Base-by-base conservation (phyloP, 345 rosid species). In the Carallia brachiata region DNA sequence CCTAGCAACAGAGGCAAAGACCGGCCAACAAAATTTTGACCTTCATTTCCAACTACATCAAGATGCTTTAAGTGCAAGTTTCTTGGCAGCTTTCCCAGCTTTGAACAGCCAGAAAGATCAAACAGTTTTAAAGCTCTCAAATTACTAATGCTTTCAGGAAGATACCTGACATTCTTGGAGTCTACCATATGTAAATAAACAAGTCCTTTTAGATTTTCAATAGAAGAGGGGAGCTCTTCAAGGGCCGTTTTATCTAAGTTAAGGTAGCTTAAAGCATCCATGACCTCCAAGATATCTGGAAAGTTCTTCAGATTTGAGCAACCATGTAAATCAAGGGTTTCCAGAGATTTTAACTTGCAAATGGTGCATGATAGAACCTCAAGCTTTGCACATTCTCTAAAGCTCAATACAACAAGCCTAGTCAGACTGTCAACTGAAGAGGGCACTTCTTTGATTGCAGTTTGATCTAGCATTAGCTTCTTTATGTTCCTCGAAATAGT, bases 51-150 rank as follows among this genome's bases (percentile, higher is more conserved):
- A 32, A 32, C 34, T 32, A 23, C 23, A 32, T 1, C 4, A 32
- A 32, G 34, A 32, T 1, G 2, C 34, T 32, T 32, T 4, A 4
- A 4, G 4, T 32, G 4, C 34, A 32, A 32, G 34, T 32, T 32
- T 1, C 34, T 32, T 30, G 80, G 86, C 56, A 83, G 77, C 75
- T 53, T 70, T 54, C 64, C 75, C 36, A 83, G 80, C 48, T 59
- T 37, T 36, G 52, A 76, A 69, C 84, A 80, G 17, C 65, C 34
- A 2, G 2, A 66, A 60, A 83, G 52, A 31, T 13, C 13, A 27
- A 83, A 57, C 12, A 4, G 9, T 48, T 31, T 52, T 1, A 52
- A 16, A 16, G 54, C 16, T 13, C n/a, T 52, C 54, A 52, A 52
- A 6, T n/a, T 52, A n/a, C 18, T 52, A 52, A 52, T 6, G 54